Base-by-base conservation (phyloP, 1,284 basidiomycete species). In the Trichosporon inkin region DNA sequence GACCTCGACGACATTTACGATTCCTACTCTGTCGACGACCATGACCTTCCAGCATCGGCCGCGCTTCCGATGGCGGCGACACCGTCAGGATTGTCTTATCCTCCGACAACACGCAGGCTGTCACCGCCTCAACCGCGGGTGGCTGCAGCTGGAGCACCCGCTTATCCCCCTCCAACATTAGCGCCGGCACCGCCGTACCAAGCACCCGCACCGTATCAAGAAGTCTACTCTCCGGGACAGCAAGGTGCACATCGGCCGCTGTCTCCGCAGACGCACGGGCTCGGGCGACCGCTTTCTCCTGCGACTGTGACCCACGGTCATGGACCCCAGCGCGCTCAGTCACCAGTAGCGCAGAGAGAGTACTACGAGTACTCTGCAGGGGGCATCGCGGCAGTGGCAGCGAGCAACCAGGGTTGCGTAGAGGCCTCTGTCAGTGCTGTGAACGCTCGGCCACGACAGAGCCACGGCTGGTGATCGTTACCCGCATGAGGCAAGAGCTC, bases 111-210 rank as follows among this genome's bases (percentile, higher is more conserved):
- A 11, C 51, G 51, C 34, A 11, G 17, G 35, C 22, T 37, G 34
- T 37, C 51, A 11, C 51, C 51, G 17, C 51, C 44, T 22, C 22
- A 49, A 49, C n/a, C n/a, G n/a, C n/a, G n/a, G n/a, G n/a, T n/a
- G n/a, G 13, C 44, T 14, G 41, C 41, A 20, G 20, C 41, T 6
- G 44, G 44, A 13, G 44, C 44, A 16, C 44, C 44, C 13, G 28
- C 44, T 8, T 49, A 49, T 22, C 44, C 44, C n/a, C 44, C 44
- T 28, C 28, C 44, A 6, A 24, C 44, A 8, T 10, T 49, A 13
- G 44, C 22, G 8, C 44, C 44, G 6, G 44, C 44, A 32, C 44
- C 44, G 10, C 44, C 44, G 7, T 49, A 49, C 13, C 22, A 13
- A 11, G 20, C 41, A 7, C 22, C 44, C 6, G 24, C 41, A 14